Evolutionary conservation across 176 grass and related monocot genomes (phyloP), one percentile per base, ranked within the genome.

Genomic region (Tillandsia leiboldiana): DNA sequence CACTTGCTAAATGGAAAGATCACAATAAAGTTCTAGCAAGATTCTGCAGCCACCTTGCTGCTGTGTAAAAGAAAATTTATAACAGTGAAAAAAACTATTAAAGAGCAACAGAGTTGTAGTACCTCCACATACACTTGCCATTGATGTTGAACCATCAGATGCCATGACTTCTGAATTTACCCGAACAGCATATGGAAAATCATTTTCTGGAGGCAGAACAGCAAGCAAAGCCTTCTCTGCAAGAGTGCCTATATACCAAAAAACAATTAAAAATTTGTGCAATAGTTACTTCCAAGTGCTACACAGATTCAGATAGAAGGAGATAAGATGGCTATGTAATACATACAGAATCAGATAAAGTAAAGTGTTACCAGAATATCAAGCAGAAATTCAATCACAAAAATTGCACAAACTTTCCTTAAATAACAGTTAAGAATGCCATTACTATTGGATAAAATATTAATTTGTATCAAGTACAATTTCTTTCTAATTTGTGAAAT

Each of bases 81-180:
- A 2, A 59, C 56, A 22, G 8, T 18, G 20, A 8, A 14, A 59
- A 14, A 14, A 17, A 59, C 8, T 18, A 17, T 17, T 14, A 59
- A 59, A 22, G 8, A 59, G n/a, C 56, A 59, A 22, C 10, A 59
- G 12, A 59, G 20, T 17, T 59, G 20, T 59, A 9, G 59, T 82
- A 96, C 92, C 94, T 87, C 84, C 94, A 79, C 94, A 99, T 74
- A 99, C 89, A 83, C 87, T 93, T 69, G 94, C 94, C 94, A 99
- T 99, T 75, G 89, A 93, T 78, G 89, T 99, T 70, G 94, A 99
- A 64, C 94, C 94, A 75, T 99, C 94, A 81, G 89, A 93, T 29
- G 87, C 77, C 94, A 99, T 90, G 74, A 93, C 94, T 87, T 99
- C 94, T 52, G 94, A 90, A 87, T 99, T 99, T 71, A 99, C 66